Evolutionary conservation across 805 yeast species (phyloP), one percentile per base, ranked within the genome.

Genomic region (Ogataea pilisensis): DNA sequence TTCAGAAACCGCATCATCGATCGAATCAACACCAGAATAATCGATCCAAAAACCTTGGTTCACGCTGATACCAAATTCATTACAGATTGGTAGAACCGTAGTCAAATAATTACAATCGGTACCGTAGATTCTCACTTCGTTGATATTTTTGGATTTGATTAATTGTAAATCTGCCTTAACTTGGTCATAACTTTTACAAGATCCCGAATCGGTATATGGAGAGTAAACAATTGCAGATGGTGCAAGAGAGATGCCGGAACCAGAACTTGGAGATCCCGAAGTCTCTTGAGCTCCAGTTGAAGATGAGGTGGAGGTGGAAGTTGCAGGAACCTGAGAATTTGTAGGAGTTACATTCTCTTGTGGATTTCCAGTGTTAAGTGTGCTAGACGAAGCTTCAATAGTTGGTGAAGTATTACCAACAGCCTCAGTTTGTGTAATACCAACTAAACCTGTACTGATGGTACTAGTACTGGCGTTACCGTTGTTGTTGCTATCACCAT

Each of bases 21-120:
- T 76, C 8, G 91, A 80, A 54, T 78, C 78, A 29, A 73, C 80
- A 52, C 95, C 95, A 21, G 61, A 68, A 16, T 64, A 45, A 34
- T 72, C 60, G 48, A 90, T 80, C 90, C 93, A 90, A 63, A 90
- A 74, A 36, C 97, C 96, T 70, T 87, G 96, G 62, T 85, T 83
- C 43, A 89, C 77, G 29, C 66, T 76, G 38, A 90, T 60, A 4
- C 95, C 95, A 39, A 83, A 64, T 12, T 60, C 37, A 19, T 56
- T 54, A 50, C 83, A 75, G 30, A 71, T 72, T 36, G 93, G 86
- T 52, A 78, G 71, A 29, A 88, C 78, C 3, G 83, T 78, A 24
- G 72, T 56, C 36, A 85, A 63, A 20, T 84, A 76, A 59, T 76
- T 71, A 68, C 97, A 90, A 63, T 90, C 97, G 43, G 86, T 83